Evolutionary conservation across 108 stramenopile species (phyloP), one percentile per base, ranked within the genome.

Genomic region (Epipyxis sp.): DNA sequence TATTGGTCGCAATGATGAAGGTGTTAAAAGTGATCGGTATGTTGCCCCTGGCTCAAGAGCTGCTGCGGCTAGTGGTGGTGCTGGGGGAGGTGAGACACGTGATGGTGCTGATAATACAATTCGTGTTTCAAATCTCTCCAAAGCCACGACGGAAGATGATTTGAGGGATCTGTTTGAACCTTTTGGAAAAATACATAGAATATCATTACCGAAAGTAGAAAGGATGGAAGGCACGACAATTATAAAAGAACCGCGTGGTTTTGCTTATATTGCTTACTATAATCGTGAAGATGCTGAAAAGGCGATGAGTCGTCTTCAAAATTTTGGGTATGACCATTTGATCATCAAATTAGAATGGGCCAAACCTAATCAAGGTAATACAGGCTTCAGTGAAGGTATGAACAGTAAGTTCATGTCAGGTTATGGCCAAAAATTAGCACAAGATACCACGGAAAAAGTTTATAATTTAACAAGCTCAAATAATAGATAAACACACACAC

Each of bases 291-390:
- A 97, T 85, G 98, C 98, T 0, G 91, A 92, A 34, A 59, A 76
- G 67, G 98, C 98, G 35, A 97, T 97, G 96, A 90, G 92, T 40
- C 89, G 87, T 59, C 77, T 99, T 67, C 92, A 99, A 77, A 96
- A 96, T 20, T 92, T 88, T 86, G 98, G 98, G 25, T 97, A 97
- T 82, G 95, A 99, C 82, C 98, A 99, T 86, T 91, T 99, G 84
- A 99, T 99, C 84, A 88, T 99, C 78, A 97, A 96, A 89, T 84
- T 99, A 77, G 98, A 99, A 85, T 99, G 95, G 95, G 98, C 98
- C 1, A 89, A 95, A 87, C 98, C 96, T 6, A 44, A 1, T 13
- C 37, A 1, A 29, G 80, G 30, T 43, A 41, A 39, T 0, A 62
- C 42, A n/a, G 34, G 80, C 27, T 58, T 67, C 68, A 68, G 78